Conservation (phyloP, 2,329 filamentous ascomycete genomes). For the Stagonosporopsis chrysanthemi region DNA sequence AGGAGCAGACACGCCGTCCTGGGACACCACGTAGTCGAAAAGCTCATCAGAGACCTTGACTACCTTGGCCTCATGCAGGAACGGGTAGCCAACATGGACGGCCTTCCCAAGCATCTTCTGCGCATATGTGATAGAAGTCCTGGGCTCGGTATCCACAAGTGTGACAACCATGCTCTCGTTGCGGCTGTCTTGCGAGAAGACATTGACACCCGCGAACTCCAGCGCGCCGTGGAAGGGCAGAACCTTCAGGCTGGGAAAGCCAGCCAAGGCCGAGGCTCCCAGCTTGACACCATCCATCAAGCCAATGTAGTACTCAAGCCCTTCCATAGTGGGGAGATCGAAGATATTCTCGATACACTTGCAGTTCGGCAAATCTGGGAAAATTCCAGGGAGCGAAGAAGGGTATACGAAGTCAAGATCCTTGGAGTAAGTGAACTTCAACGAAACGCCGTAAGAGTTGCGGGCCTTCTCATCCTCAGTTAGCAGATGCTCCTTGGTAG, state of each 20-base stretch:
- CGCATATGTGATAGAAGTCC: constrained; percentile 74
- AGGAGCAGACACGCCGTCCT: constrained; percentile 68
- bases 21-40: constrained; percentile 81
- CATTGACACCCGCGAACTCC: constrained; percentile 87
- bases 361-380: constrained; percentile 86
- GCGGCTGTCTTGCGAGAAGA: constrained; percentile 94
- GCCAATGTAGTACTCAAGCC: constrained; percentile 83
- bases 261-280: constrained; percentile 82
- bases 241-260: constrained; percentile 89
- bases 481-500: constrained; percentile 79
- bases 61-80: constrained; percentile 92
- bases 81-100: constrained; percentile 93
- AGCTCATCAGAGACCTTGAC: constrained; percentile 89
- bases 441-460: constrained; percentile 88
- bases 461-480: constrained; percentile 78
- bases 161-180: constrained; percentile 97
- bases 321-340: constrained; percentile 90
- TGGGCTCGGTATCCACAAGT: constrained; percentile 74
- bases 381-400: constrained; percentile 86
- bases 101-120: constrained; percentile 82
- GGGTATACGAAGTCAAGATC: constrained; percentile 83
- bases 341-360: constrained; percentile 96
- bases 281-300: constrained; percentile 85
- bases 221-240: constrained; percentile 82
- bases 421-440: constrained; percentile 89